Base-by-base conservation (phyloP, 306 rosid species). In the Vachellia pachyceras region DNA sequence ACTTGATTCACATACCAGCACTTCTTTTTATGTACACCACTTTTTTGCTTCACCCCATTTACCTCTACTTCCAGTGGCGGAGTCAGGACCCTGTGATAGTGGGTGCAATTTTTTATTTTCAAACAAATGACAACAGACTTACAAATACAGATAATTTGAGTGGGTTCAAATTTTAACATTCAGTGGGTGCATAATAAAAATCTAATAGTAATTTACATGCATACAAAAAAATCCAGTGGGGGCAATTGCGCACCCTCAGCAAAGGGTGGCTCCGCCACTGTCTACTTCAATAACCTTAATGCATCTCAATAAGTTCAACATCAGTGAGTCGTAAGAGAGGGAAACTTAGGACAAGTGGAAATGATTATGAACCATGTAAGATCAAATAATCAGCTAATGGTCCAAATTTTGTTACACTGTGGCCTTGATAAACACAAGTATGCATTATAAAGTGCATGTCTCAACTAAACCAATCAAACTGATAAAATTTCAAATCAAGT, bases 1-100 rank as follows among this genome's bases (percentile, higher is more conserved):
- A 44, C 50, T 45, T 44, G 47, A 37, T 81, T 71, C 40, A 39
- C 65, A 44, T 88, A 95, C 97, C 98, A 90, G 98, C 98, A 93
- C 33, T 93, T 95, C 87, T 90, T 95, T 86, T 93, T 91, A 72
- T 66, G 97, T 71, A 95, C 98, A 61, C 99, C 97, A 85, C 99
- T 95, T 82, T 78, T 89, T 84, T 95, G 98, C 90, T 89, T 93
- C 85, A 77, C 82, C 79, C 98, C 99, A 77, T 93, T 83, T 29
- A 95, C 86, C 89, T 95, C 99, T 55, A 93, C n/a, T n/a, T n/a
- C n/a, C n/a, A n/a, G n/a, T n/a, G n/a, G n/a, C n/a, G n/a, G n/a
- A n/a, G n/a, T n/a, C n/a, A n/a, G n/a, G n/a, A n/a, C n/a, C n/a
- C n/a, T n/a, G n/a, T n/a, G n/a, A n/a, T n/a, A n/a, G n/a, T n/a